phyloP scores from a whole-genome alignment of 768 basidiomycete genomes.

The Asterophora parasitica region DNA sequence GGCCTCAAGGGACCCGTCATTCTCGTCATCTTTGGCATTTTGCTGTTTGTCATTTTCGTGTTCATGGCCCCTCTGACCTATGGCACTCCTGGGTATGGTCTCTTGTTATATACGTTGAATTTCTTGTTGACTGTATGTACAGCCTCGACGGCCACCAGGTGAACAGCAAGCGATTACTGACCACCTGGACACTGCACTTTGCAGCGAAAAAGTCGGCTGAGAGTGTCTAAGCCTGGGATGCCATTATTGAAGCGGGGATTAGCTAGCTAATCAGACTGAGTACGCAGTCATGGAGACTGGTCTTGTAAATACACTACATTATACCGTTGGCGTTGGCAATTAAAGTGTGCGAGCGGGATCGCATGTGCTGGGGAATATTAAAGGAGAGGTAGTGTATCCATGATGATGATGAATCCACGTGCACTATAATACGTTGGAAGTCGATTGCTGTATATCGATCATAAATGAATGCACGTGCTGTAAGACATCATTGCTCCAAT shows the following conservation, averaged over 20 bases:
- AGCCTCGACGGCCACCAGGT: slow-evolving; percentile 86
- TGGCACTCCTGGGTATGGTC: slow-evolving; percentile 87
- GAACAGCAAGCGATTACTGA: slow-evolving; percentile 75
- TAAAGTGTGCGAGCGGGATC: not conserved
- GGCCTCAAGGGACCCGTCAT: slow-evolving; percentile 73
- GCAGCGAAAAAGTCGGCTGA: slow-evolving; percentile 62
- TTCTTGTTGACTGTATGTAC: slow-evolving; percentile 15
- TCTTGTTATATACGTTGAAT: slow-evolving; percentile 2
- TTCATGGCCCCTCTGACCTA: slow-evolving; percentile 91
- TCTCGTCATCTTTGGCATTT: slow-evolving; percentile 49
- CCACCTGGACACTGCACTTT: slow-evolving; percentile 93
- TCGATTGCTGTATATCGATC: too few species aligned
- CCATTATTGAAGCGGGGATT: not conserved
- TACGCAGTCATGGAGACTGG: slow-evolving; percentile 8
- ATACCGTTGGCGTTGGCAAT: not conserved
- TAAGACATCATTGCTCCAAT: too few species aligned
- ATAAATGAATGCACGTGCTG: too few species aligned
- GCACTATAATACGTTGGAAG: too few species aligned
- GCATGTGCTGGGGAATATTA: not conserved
- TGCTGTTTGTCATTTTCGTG: slow-evolving; percentile 60
- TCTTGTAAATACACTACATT: slow-evolving; percentile 16
- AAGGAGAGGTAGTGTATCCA: too few species aligned
- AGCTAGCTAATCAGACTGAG: slow-evolving; percentile 1
- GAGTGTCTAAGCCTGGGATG: slow-evolving; percentile 19
- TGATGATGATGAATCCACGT: too few species aligned